A percentile compares a stretch with the other conserved stretches of the same genome.
These are phyloP conservation scores for Botrytis pseudocinerea DNA, from an alignment of 2,329 filamentous ascomycete genomes.

Conservation along the genomic window DNA sequence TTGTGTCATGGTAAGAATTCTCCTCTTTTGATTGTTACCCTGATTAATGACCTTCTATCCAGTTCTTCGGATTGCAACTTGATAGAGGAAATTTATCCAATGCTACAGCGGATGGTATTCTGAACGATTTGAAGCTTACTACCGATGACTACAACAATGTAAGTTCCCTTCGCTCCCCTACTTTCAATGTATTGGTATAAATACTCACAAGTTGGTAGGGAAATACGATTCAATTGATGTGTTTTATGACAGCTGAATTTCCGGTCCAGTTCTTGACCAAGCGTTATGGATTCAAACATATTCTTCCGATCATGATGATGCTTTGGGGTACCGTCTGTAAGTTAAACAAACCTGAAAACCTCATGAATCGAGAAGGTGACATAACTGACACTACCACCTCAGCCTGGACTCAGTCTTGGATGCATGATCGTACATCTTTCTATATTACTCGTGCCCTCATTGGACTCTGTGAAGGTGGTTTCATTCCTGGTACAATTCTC, in stretches of 20 bases:
- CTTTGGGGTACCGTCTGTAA: slow-evolving; percentile 52
- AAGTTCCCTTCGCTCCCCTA: slow-evolving; percentile 36
- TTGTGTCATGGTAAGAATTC: slow-evolving; percentile 13
- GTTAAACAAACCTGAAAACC: slow-evolving; percentile 37
- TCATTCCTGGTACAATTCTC: slow-evolving; percentile 60
- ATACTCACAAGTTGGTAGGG: slow-evolving; percentile 46
- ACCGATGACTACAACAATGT: slow-evolving; percentile 32
- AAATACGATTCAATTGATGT: slow-evolving; percentile 44
- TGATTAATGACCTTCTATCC: background rate
- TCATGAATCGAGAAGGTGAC: slow-evolving; percentile 31
- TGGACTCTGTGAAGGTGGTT: slow-evolving; percentile 45
- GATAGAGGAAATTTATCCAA: slow-evolving; percentile 60
- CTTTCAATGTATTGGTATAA: background rate
- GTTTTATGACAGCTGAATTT: slow-evolving; percentile 49
- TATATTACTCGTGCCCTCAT: slow-evolving; percentile 35
- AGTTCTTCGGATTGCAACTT: slow-evolving; percentile 60
- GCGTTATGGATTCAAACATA: slow-evolving; percentile 54
- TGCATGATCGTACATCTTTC: slow-evolving; percentile 42
- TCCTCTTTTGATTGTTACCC: background rate
- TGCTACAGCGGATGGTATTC: slow-evolving; percentile 52
- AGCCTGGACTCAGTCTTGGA: slow-evolving; percentile 50
- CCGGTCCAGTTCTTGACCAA: slow-evolving; percentile 54
- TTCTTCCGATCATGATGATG: slow-evolving; percentile 54
- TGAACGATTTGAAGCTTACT: slow-evolving; percentile 22
- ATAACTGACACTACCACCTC: background rate